Evolutionary conservation across 208 protist genomes (phyloP), one percentile per base, ranked within the genome.

Genomic region (Herpetomonas tarakana): DNA sequence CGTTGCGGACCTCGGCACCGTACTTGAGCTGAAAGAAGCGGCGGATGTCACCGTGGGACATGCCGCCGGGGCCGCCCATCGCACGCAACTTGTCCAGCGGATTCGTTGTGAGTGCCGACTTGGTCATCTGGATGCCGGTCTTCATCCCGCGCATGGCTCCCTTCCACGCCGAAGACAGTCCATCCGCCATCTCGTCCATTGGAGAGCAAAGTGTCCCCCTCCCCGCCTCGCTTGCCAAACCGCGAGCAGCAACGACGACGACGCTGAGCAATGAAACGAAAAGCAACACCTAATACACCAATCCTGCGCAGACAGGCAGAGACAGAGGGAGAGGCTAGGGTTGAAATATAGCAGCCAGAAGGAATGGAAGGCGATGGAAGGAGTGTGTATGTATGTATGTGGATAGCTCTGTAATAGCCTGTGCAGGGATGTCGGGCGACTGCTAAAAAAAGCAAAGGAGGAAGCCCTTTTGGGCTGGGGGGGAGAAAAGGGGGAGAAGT

Each of bases 151-250:
- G 75, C 66, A 94, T 64, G 35, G 87, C 74, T 53, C 79, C 83
- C 60, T 86, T 84, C 80, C 81, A 94, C 50, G 86, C 86, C 41
- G 69, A 59, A 22, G 61, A 59, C 14, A 92, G 64, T 16, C 77
- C 78, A 12, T 83, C 86, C 2, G 80, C 73, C 46, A 94, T 68
- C 29, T 94, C 88, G 30, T 87, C 77, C 88, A 91, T 93, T 1
- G 28, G 12, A 52, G 6, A 26, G 6, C 1, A 0, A 52, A 18
- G 6, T 24, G 47, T 27, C 25, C 11, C 9, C 21, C 6, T 11
- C 2, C 3, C n/a, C n/a, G n/a, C n/a, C n/a, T n/a, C n/a, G n/a
- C n/a, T n/a, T n/a, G n/a, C n/a, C n/a, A n/a, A n/a, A n/a, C n/a
- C n/a, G n/a, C n/a, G n/a, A n/a, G n/a, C n/a, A n/a, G n/a, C n/a